Evolutionary conservation across 2,329 filamentous ascomycete genomes (phyloP), one percentile per base, ranked within the genome.

Genomic region (Ceratocystis ficicola): DNA sequence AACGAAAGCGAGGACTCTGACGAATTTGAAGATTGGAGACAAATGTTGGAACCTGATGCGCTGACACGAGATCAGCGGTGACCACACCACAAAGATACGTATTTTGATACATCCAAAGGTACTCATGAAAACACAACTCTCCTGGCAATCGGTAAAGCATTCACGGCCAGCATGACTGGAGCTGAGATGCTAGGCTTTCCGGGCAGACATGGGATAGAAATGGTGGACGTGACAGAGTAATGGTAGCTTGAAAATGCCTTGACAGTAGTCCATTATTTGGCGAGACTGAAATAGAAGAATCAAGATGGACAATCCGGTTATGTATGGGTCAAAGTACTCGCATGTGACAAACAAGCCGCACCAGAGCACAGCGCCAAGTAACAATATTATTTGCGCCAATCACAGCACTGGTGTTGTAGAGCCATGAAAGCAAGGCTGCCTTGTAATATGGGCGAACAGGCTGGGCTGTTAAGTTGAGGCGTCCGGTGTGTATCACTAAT

Each of bases 21-120:
- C n/a, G 28, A 25, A 7, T n/a, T 20, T 36, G 64, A 65, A 20
- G 64, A 61, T 28, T 65, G 64, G 64, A 7, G 32, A 17, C 55
- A 61, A 12, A 65, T 65, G 64, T 44, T 65, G 1, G 8, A 48
- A 22, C 64, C 44, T 7, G 48, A 52, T 25, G 25, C 3, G 12
- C 48, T 7, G 22, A 10, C 48, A 7, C 17, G 8, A 20, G 4
- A 12, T 25, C 20, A 50, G 48, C 48, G 8, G 25, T 22, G 25
- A 28, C 20, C 12, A 12, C 10, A 28, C 10, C 4, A 52, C 17
- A 8, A 28, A 7, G 22, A 15, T 28, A 28, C 22, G 8, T 52
- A 15, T 17, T 52, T 52, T 15, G 48, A 52, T 28, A 52, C 25
- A 15, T 52, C 15, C 28, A 25, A 25, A 25, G 48, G 10, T 28